These are phyloP conservation scores for Apodospora peruviana DNA, from an alignment of 495 filamentous ascomycete species.

Conservation along the genomic window DNA sequence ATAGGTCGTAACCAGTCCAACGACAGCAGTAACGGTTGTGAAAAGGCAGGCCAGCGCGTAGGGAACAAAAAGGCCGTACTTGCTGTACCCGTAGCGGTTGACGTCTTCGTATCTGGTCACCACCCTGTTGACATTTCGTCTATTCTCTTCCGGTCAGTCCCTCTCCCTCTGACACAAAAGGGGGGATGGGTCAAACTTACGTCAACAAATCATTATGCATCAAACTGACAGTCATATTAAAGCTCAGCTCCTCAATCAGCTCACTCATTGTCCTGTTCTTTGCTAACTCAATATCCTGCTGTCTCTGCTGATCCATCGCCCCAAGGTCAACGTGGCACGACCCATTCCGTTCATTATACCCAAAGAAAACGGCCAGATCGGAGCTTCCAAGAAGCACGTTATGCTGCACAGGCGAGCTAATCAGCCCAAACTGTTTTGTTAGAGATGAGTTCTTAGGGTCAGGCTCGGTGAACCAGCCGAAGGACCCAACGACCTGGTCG, in stretches of 20 bases:
- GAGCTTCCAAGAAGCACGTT: constrained; percentile 3
- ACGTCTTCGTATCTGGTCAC: constrained; percentile 2
- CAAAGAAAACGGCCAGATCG: constrained; percentile 6
- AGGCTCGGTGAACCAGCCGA: constrained; percentile 1
- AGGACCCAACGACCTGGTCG: constrained; percentile 3
- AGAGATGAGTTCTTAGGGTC: neutral
- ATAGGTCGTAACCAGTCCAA: neutral
- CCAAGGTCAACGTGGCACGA: constrained; percentile 1
- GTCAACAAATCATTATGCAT: constrained; percentile 7
- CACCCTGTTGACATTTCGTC: neutral
- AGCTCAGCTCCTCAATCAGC: constrained; percentile 5
- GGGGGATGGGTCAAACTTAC: neutral
- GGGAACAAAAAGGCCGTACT: neutral
- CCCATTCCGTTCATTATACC: constrained; percentile 2
- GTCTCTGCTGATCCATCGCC: neutral
- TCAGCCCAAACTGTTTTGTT: neutral
- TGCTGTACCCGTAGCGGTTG: constrained; percentile 7
- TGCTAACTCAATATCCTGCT: neutral
- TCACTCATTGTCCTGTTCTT: neutral
- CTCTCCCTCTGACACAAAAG: neutral
- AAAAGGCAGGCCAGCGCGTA: constrained; percentile 2
- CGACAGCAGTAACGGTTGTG: neutral
- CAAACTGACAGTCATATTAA: constrained; percentile 6
- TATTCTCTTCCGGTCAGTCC: neutral
- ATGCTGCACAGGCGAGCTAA: constrained; percentile 6